Evolutionary conservation across 164 flowering plant genomes (phyloP), one percentile per base, ranked within the genome.

Genomic region (Magnolia kwangsiensis): DNA sequence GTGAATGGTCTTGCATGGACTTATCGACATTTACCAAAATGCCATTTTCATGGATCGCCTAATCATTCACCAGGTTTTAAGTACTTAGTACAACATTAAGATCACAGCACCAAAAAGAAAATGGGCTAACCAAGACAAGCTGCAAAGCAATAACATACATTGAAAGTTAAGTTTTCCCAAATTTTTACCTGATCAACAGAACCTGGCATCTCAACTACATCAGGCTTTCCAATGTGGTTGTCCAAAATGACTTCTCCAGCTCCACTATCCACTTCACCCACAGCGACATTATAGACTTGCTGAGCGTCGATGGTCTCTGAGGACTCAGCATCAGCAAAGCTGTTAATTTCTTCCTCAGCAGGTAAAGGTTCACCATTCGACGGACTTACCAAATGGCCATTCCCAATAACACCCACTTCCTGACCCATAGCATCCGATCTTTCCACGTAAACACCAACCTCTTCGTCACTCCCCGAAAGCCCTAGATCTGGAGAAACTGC

Each of bases 41-140:
- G 72, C 85, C 84, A 72, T 82, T 77, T 23, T 51, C 69, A 55
- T 59, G 78, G n/a, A 74, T 79, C 8, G 67, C 82, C 16, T 69
- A 45, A 69, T 78, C 85, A 63, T 70, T 83, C 76, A 76, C 80
- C 75, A 78, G 68, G 68, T 58, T 58, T 14, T 67, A 51, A 18
- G 51, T 20, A 10, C 27, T 24, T 29, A 67, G 70, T 69, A 7
- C 10, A 69, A 70, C 2, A 21, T 7, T 31, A 10, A 7, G 51
- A 37, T 31, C n/a, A 21, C 23, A 20, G 11, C 59, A 29, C 59
- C 50, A 21, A 50, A 29, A 65, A 11, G 8, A 27, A 9, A 45
- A 23, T 13, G 7, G 72, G 63, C 23, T 31, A 73, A 49, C 13
- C 5, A 10, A 1, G 13, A 23, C 19, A 50, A 66, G 18, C 13